Evolutionary conservation across 1,284 basidiomycete genomes (phyloP).

Genomic region (Ustanciosporium gigantosporum): DNA sequence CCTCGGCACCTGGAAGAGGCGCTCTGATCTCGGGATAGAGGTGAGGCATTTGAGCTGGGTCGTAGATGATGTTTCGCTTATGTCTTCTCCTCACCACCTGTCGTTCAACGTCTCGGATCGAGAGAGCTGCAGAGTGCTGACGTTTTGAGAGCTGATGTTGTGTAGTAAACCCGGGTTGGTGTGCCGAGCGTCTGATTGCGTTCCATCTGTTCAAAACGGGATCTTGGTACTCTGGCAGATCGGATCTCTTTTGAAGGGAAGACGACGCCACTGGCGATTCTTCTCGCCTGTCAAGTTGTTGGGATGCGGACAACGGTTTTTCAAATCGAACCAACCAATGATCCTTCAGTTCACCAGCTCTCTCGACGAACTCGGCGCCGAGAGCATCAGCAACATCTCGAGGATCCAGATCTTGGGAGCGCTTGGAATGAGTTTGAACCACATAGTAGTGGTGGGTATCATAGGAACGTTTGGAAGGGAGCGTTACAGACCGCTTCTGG

Average conservation of each 20-base stretch:
- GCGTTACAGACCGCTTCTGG: constrained; percentile 30
- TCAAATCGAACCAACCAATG: constrained; percentile 80
- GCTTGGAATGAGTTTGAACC: constrained; percentile 71
- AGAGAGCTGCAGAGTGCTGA: constrained; percentile 26
- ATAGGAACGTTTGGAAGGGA: constrained; percentile 65
- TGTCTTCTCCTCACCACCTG: constrained; percentile 52
- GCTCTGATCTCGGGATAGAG: constrained; percentile 44
- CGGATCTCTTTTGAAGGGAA: constrained; percentile 1
- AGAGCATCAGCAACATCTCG: constrained; percentile 67
- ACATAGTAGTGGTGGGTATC: constrained; percentile 87
- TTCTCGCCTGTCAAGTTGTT: constrained; percentile 5
- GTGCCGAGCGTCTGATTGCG: constrained; percentile 18
- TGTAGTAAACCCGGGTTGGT: constrained; percentile 14
- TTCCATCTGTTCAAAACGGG: constrained; percentile 65
- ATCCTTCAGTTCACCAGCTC: constrained; percentile 78
- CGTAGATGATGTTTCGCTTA: constrained; percentile 58
- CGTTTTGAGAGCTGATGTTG: constrained; percentile 30
- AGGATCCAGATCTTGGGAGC: constrained; percentile 62
- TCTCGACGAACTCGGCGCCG: constrained; percentile 83
- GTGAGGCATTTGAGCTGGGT: constrained; percentile 50
- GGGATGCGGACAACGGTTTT: constrained; percentile 21
- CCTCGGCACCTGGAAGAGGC: constrained; percentile 34
- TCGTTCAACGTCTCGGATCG: constrained; percentile 54
- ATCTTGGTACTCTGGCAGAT: constrained; percentile 57
- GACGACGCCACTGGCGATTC: constrained; percentile 3